Conservation (phyloP, 2,329 filamentous ascomycete species). For the Talaromyces sp. region DNA sequence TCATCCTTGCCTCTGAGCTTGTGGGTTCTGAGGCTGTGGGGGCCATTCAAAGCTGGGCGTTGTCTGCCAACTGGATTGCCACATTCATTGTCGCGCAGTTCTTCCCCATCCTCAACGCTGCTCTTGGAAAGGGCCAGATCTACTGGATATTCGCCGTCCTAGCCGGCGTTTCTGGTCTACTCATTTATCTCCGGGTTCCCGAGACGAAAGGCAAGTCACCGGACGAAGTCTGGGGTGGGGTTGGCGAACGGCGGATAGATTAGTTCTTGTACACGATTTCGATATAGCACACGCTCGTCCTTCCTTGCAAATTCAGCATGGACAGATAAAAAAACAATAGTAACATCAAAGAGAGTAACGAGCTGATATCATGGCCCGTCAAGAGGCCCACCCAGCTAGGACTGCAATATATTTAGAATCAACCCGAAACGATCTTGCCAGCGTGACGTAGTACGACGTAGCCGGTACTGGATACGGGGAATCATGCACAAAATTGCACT, state of each 20-base stretch:
- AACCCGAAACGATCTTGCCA: background rate
- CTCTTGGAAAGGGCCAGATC: constrained; percentile 74
- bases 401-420: background rate
- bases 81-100: constrained; percentile 94
- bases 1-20: constrained; percentile 88
- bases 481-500: background rate
- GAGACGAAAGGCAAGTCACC: constrained; percentile 84
- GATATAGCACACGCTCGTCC: background rate
- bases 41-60: constrained; percentile 82
- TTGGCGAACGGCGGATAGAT: constrained; percentile 30
- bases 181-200: constrained; percentile 73
- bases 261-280: background rate
- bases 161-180: constrained; percentile 66
- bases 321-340: background rate
- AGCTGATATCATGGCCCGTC: background rate
- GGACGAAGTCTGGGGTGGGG: constrained; percentile 86
- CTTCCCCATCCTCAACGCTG: constrained; percentile 81
- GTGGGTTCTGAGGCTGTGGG: constrained; percentile 89
- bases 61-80: constrained; percentile 83
- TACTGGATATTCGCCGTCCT: constrained; percentile 88
- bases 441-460: background rate
- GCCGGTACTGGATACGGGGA: background rate
- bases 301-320: background rate
- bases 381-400: background rate
- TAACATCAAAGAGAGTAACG: background rate